A percentile compares a stretch with the other conserved stretches of the same genome.
Conservation (phyloP, 139 green algal genomes). For the Coelastrella sp. region DNA sequence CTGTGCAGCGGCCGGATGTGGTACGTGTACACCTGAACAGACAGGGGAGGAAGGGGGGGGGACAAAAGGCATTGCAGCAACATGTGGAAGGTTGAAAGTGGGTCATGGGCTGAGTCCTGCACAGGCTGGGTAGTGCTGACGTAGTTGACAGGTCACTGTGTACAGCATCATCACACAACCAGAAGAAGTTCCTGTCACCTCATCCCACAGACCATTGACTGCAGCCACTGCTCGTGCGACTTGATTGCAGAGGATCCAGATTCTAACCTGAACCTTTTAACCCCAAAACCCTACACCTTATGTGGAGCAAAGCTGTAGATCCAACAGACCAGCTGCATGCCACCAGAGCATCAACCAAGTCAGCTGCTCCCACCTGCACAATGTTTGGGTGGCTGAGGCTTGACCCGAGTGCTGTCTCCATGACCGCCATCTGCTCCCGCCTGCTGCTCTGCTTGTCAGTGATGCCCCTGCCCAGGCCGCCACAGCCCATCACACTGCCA, state of each 20-base stretch:
- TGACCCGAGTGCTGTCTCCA: conserved; percentile 27
- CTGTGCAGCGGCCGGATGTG: not conserved
- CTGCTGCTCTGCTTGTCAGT: conserved; percentile 22
- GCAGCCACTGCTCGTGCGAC: not conserved
- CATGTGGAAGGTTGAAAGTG: not conserved
- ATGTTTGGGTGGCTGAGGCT: conserved; percentile 42
- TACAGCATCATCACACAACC: too few relatives aligned
- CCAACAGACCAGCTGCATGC: not conserved
- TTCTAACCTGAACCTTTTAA: not conserved
- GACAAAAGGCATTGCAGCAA: not conserved
- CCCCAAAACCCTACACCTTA: not conserved
- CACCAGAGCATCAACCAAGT: not conserved
- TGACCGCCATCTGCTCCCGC: conserved; percentile 44
- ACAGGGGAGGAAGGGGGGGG: too few relatives aligned
- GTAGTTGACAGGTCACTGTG: too few relatives aligned
- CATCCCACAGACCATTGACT: too few relatives aligned
- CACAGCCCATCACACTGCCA: not conserved
- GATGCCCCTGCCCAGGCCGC: not conserved
- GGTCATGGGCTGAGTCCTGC: too few relatives aligned
- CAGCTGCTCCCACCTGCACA: conserved; percentile 13
- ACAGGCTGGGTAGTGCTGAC: too few relatives aligned
- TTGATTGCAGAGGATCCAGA: too few relatives aligned
- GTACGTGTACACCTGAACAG: conserved; percentile 33
- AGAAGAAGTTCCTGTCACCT: too few relatives aligned
- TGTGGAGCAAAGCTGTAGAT: not conserved